These are phyloP conservation scores for Suillus paluster DNA, from an alignment of 768 basidiomycete species.

Conservation along the genomic window DNA sequence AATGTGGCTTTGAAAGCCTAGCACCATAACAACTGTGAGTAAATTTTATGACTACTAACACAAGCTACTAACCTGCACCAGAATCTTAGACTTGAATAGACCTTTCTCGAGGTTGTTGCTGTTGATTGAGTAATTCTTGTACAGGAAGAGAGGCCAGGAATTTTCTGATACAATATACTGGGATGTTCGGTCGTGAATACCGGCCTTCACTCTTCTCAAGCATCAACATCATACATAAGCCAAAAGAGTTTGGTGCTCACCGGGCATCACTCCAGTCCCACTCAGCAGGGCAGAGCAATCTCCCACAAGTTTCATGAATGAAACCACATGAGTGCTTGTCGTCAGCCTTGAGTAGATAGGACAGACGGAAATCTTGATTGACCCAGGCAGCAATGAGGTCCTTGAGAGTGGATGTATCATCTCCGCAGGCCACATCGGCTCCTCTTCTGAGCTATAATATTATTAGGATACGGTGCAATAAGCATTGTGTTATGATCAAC, in stretches of 20 bases:
- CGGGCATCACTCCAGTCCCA: neutral
- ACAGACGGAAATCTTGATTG: neutral
- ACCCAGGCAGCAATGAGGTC: neutral
- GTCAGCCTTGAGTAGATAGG: neutral
- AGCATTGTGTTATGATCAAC: too few relatives aligned
- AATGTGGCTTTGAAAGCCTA: conserved; percentile 20
- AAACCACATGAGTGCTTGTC: neutral
- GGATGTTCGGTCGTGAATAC: conserved; percentile 14
- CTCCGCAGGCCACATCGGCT: neutral
- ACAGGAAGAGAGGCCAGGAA: conserved; percentile 20
- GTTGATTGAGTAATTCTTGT: neutral
- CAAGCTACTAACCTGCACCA: conserved; percentile 23
- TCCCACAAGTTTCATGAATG: neutral
- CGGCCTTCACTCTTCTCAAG: neutral
- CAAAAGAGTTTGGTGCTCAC: neutral
- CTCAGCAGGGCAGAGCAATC: neutral
- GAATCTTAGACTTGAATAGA: conserved; percentile 15
- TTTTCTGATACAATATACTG: conserved; percentile 15
- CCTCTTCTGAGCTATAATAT: neutral
- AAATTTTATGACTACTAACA: too few relatives aligned
- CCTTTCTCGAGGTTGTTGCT: conserved; percentile 13
- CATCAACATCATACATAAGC: neutral
- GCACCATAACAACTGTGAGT: too few relatives aligned
- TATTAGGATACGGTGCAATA: neutral
- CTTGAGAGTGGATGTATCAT: neutral